Evolutionary conservation across 768 basidiomycete genomes (phyloP), one percentile per base, ranked within the genome.

Genomic region (Hygrophoropsis aurantiaca): DNA sequence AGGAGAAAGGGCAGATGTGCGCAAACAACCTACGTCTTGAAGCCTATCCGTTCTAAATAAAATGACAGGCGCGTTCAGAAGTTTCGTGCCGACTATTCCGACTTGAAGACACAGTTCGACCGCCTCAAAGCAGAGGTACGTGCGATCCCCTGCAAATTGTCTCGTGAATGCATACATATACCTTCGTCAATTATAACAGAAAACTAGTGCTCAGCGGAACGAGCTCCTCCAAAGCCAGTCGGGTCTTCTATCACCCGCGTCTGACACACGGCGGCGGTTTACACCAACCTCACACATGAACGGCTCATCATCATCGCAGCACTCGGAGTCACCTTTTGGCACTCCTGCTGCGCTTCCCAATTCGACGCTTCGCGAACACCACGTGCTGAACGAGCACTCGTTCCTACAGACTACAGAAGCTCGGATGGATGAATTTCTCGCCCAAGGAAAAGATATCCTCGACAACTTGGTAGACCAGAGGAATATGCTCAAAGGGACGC

Each of bases 401-500:
- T 98, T 97, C 61, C 74, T 97, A 13, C 84, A 90, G 56, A 83
- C 84, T 50, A 87, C 93, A 4, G 87, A 94, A 47, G 73, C 77
- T 18, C 77, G 83, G 39, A 72, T 99, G 50, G 97, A 99, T 53
- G 87, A 89, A 13, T 97, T 95, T 61, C 70, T 99, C 40, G 84
- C 90, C 1, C 95, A 98, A 64, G 97, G 97, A 2, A 75, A 87
- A 47, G 91, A 94, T 26, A 93, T 92, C 16, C 67, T 97, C 58
- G 91, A 95, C 53, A 95, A 94, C 61, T 70, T 99, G 30, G 82
- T 90, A 37, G 94, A 94, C 62, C 97, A 99, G 69, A 74, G 92
- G 50, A 88, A 88, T 60, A 82, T 98, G 65, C 73, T 99, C 49
- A 98, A 97, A 67, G 94, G 92, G n/a, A 97, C 97, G 0, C 87